Evolutionary conservation across 73 alveolate species (phyloP).

Genomic region (Paramecium tetraurelia): DNA sequence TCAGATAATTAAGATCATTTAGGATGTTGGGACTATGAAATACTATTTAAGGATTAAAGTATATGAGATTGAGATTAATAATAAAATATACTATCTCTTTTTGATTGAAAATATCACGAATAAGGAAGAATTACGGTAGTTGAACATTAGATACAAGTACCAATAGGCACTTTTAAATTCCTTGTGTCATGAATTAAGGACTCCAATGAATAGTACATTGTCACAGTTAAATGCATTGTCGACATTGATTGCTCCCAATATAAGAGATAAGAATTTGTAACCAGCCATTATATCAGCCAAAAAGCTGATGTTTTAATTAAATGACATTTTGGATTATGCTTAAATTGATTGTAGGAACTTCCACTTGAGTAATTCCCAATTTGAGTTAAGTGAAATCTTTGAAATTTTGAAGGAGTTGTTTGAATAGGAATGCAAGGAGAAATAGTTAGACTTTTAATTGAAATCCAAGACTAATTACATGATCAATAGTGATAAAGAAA

Average conservation of each 20-base stretch:
- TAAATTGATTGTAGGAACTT: not conserved
- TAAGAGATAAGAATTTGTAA: not conserved
- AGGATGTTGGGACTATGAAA: not conserved
- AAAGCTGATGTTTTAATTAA: not conserved
- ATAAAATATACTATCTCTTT: not conserved
- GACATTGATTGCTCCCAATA: not conserved
- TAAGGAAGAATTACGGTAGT: not conserved
- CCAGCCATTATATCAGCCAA: conserved; percentile 30
- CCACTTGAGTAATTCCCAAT: not conserved
- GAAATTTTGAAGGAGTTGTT: not conserved
- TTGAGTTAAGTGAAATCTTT: not conserved
- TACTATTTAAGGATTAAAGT: not conserved
- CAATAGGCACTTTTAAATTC: not conserved
- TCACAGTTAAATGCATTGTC: not conserved
- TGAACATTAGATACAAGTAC: not conserved
- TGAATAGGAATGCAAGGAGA: not conserved
- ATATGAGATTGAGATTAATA: not conserved
- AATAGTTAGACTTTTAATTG: not conserved
- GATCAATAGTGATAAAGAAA: not conserved
- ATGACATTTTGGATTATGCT: conserved; percentile 21
- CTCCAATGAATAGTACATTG: conserved; percentile 28
- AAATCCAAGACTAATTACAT: not conserved
- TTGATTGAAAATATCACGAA: not conserved
- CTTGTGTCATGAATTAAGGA: not conserved
- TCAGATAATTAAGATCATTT: not conserved